phyloP scores from a whole-genome alignment of 2,329 filamentous ascomycete species.

The Epichloe hybrida region DNA sequence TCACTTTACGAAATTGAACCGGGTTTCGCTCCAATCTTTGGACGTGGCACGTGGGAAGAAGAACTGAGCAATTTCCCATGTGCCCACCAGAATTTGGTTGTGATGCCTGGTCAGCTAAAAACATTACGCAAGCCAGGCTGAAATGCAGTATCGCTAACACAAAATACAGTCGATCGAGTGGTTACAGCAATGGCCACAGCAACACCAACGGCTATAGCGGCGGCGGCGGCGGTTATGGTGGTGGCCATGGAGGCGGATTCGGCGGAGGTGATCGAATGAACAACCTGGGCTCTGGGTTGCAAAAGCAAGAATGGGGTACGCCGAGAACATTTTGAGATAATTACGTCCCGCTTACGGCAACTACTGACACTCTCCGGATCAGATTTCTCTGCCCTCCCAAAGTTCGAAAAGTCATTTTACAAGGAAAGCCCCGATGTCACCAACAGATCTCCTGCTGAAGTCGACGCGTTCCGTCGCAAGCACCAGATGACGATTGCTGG shows the following conservation, averaged over 20 bases:
- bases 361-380: constrained; percentile 11
- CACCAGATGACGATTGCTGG: constrained; percentile 77
- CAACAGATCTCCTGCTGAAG: constrained; percentile 60
- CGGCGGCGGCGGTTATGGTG: constrained; percentile 20
- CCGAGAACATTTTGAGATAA: constrained; percentile 9
- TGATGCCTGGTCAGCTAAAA: background rate
- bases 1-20: background rate
- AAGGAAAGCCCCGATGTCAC: constrained; percentile 79
- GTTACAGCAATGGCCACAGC: constrained; percentile 17
- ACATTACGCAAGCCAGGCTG: background rate
- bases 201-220: constrained; percentile 18
- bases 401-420: constrained; percentile 99
- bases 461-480: constrained; percentile 76
- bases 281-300: constrained; percentile 73
- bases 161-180: constrained; percentile 28
- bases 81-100: background rate
- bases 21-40: background rate
- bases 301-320: constrained; percentile 81
- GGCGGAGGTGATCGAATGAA: constrained; percentile 89
- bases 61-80: background rate
- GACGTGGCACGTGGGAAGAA: background rate
- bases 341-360: background rate
- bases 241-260: constrained; percentile 29
- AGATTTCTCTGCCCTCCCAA: constrained; percentile 71
- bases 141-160: constrained; percentile 20